Evolutionary conservation across 1,284 basidiomycete species (phyloP).

Genomic region (Abortiporus biennis): DNA sequence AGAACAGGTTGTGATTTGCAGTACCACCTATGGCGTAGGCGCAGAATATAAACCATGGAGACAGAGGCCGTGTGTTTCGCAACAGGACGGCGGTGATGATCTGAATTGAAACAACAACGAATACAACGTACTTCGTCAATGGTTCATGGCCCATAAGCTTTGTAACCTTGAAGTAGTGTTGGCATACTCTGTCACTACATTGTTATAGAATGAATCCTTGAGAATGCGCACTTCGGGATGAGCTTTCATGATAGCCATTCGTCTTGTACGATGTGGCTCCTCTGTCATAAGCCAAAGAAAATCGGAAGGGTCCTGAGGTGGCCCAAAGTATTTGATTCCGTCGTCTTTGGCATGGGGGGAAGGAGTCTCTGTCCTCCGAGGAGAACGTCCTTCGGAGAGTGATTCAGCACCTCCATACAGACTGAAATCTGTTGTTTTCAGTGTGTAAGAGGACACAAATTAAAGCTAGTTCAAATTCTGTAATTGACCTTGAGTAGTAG

Average conservation of each 20-base stretch:
- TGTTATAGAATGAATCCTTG: no score
- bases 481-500: not conserved
- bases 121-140: slow-evolving; percentile 83
- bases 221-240: slow-evolving; percentile 76
- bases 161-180: slow-evolving; percentile 53
- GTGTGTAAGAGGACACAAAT: not conserved
- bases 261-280: slow-evolving; percentile 88
- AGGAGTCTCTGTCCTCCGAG: slow-evolving; percentile 50
- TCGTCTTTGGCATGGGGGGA: slow-evolving; percentile 34
- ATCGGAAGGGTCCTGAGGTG: slow-evolving; percentile 69
- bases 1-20: slow-evolving; percentile 94
- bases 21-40: slow-evolving; percentile 93
- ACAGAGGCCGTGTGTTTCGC: slow-evolving; percentile 62
- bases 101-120: slow-evolving; percentile 77
- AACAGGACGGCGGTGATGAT: slow-evolving; percentile 61
- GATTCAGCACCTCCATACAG: slow-evolving; percentile 78
- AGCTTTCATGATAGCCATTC: slow-evolving; percentile 88
- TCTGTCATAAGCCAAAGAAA: slow-evolving; percentile 97
- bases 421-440: slow-evolving; percentile 68
- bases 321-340: slow-evolving; percentile 35
- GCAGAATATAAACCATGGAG: slow-evolving; percentile 65
- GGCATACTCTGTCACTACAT: slow-evolving; percentile 3
- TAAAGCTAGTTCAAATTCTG: slow-evolving; percentile 4
- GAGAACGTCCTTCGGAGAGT: slow-evolving; percentile 50
- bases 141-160: slow-evolving; percentile 95